Conservation (phyloP, 148 eudicot genomes). For the Nepenthes gracilis region DNA sequence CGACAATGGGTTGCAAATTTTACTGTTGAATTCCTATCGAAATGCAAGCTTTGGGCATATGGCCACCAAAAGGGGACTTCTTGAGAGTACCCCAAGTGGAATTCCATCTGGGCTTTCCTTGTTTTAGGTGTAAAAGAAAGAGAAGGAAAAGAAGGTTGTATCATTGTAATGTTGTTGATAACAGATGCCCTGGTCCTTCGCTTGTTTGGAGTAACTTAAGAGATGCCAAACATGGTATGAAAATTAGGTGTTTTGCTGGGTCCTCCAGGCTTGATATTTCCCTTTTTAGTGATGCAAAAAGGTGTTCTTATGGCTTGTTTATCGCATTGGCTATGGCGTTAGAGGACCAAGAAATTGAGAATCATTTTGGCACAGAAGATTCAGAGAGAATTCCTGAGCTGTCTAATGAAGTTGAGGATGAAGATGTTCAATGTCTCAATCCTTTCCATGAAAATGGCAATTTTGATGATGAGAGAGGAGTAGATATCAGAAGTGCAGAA, state of each 20-base stretch:
- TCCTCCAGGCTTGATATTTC: slow-evolving; percentile 6
- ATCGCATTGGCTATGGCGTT: slow-evolving; percentile 33
- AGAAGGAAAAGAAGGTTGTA: slow-evolving; percentile 26
- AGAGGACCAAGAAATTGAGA: slow-evolving; percentile 34
- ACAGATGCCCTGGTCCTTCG: slow-evolving; percentile 7
- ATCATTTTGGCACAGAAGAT: slow-evolving; percentile 19
- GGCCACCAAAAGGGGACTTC: slow-evolving; percentile 36
- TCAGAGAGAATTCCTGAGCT: slow-evolving; percentile 13
- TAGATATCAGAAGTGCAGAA: slow-evolving; percentile 1
- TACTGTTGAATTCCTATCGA: slow-evolving; percentile 1
- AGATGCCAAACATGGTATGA: slow-evolving; percentile 11
- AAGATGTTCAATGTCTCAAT: slow-evolving; percentile 7
- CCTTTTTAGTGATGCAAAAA: slow-evolving; percentile 12
- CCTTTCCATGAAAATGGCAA: slow-evolving; percentile 10
- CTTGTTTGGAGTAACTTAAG: slow-evolving; percentile 13
- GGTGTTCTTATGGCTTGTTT: slow-evolving; percentile 10
- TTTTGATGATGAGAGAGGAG: slow-evolving; percentile 6
- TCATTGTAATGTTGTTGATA: slow-evolving; percentile 8
- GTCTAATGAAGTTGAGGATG: slow-evolving; percentile 9
- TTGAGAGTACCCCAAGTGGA: slow-evolving; percentile 31
- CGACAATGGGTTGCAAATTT: slow-evolving; percentile 1
- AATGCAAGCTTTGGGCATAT: slow-evolving; percentile 65
- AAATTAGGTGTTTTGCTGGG: slow-evolving; percentile 16
- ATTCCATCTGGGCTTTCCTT: slow-evolving; percentile 24
- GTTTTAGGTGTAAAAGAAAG: slow-evolving; percentile 18